These are phyloP conservation scores for Chaetomium sp. DNA, from an alignment of 2,329 filamentous ascomycete species.

Conservation along the genomic window DNA sequence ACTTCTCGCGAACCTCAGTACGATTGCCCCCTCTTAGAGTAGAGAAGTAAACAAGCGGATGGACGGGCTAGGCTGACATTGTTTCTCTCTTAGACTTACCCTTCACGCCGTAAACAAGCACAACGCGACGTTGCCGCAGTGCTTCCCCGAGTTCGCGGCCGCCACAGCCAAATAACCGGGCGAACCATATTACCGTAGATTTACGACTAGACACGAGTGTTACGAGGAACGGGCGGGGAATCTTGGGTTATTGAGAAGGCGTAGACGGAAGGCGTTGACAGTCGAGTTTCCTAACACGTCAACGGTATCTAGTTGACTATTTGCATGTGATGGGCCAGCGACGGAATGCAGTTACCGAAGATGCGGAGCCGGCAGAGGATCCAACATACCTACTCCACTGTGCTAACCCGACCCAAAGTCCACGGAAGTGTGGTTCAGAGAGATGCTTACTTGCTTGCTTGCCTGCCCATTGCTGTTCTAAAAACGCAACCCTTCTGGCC, in stretches of 20 bases:
- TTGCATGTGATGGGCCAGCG: conserved; percentile 10
- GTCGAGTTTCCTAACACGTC: conserved; percentile 12
- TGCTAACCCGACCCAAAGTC: not conserved
- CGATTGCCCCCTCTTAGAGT: conserved; percentile 41
- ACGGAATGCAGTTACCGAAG: not conserved
- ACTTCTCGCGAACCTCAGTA: conserved; percentile 73
- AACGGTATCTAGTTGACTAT: not conserved
- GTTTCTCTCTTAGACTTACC: conserved; percentile 54
- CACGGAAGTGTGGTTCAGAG: not conserved
- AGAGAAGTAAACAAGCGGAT: not conserved
- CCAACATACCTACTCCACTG: not conserved
- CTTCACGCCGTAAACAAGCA: conserved; percentile 78
- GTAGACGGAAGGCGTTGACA: conserved; percentile 23
- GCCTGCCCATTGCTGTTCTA: not conserved
- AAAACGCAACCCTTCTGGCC: not conserved
- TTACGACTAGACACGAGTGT: conserved; percentile 23
- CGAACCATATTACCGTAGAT: not conserved
- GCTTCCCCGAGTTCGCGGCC: conserved; percentile 62
- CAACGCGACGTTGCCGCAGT: conserved; percentile 69
- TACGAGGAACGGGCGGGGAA: conserved; percentile 18
- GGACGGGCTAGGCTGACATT: not conserved
- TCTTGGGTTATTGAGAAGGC: conserved; percentile 14
- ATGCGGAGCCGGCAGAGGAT: not conserved
- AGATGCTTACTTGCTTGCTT: not conserved
- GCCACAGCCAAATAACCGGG: conserved; percentile 26